Conservation (phyloP, 371 early-diverging fungal genomes). For the Fennellomyces sp. region DNA sequence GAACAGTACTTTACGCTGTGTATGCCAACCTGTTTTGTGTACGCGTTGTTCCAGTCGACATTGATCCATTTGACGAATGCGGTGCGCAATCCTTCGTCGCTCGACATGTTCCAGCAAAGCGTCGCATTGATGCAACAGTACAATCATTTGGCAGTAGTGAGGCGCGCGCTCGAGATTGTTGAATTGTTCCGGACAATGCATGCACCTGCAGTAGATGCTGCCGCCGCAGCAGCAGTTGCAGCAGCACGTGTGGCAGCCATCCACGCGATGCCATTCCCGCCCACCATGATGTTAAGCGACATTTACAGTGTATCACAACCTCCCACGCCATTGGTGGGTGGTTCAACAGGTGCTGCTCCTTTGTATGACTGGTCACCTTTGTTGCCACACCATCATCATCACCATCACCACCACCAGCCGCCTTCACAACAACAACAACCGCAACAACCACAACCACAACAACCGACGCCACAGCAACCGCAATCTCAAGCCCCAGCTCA, state of each 20-base stretch:
- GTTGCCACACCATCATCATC: neutral
- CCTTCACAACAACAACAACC: slow-evolving; percentile 3
- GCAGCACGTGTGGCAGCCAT: slow-evolving; percentile 1
- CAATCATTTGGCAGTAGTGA: slow-evolving; percentile 9
- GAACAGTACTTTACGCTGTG: slow-evolving; percentile 9
- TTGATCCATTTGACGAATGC: slow-evolving; percentile 15
- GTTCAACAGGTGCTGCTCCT: neutral
- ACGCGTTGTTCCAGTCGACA: slow-evolving; percentile 17
- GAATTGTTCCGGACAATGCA: slow-evolving; percentile 4
- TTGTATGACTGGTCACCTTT: neutral
- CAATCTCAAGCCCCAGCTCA: slow-evolving; percentile 1
- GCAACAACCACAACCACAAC: neutral
- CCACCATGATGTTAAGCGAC: neutral
- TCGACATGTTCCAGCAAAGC: slow-evolving; percentile 8
- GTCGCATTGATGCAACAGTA: slow-evolving; percentile 8
- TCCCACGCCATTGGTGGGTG: neutral
- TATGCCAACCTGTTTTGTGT: slow-evolving; percentile 20
- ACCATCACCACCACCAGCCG: neutral
- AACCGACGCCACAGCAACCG: neutral
- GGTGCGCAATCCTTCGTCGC: slow-evolving; percentile 9
- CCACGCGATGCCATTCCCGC: neutral
- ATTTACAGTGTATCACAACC: slow-evolving; percentile 1
- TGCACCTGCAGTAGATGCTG: neutral
- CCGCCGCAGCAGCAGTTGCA: slow-evolving; percentile 3
- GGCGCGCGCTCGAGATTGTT: slow-evolving; percentile 10